Base-by-base conservation (phyloP, 768 basidiomycete species). In the Auriculariales sp. region DNA sequence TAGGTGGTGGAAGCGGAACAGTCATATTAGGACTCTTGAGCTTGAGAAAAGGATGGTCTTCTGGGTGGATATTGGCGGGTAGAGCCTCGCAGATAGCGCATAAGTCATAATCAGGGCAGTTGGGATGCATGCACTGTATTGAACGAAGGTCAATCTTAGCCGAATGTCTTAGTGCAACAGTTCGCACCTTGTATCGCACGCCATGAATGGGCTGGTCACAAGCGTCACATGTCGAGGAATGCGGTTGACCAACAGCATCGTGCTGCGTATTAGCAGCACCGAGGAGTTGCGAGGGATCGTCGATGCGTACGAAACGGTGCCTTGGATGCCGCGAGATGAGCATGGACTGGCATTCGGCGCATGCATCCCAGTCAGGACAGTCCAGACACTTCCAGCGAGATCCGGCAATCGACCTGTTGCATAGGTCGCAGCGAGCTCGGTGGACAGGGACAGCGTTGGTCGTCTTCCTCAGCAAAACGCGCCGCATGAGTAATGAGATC, bases 281-380 rank as follows among this genome's bases (percentile, higher is more conserved):
- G n/a, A 28, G 62, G 73, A 57, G 56, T 82, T 81, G 4, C 57
- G 82, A 71, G 54, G 77, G 70, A 53, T 82, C 77, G 25, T 57
- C 58, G 19, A 92, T 63, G 57, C 71, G 78, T 22, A 83, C 77
- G 60, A 91, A 92, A 2, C 76, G 65, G 57, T 92, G 89, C 17
- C 58, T 52, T 3, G 89, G 89, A 61, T 92, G 89, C 49, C 88
- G 83, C 56, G 81, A 77, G 17, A 61, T 51, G 1, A 76, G 79
- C 47, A 88, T 86, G 75, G 65, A 67, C 64, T 82, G 87, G 64
- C 89, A 92, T 14, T 69, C 63, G 15, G 62, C 59, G 58, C 89
- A 92, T 6, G 79, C 74, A 56, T 92, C 88, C 55, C 79, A 92
- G 58, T 92, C 86, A 17, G 87, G 86, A 63, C 87, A 91, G 51